Percentiles rank a stretch among this genome's conserved stretches.
These are phyloP conservation scores for Aspergillus asperescens DNA, from an alignment of 495 filamentous ascomycete genomes.

Conservation along the genomic window DNA sequence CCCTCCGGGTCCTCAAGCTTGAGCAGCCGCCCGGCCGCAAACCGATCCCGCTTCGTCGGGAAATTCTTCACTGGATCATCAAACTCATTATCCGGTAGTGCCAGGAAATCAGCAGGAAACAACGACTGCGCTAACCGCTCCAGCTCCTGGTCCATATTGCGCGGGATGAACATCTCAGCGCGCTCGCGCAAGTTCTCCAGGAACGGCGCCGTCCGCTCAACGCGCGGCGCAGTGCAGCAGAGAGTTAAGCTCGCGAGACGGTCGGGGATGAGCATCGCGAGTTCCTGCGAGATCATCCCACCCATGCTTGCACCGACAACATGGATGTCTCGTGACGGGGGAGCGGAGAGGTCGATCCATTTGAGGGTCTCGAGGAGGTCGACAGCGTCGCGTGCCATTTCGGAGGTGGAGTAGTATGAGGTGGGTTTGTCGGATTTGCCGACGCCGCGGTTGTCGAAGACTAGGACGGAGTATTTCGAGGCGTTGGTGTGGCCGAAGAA, in stretches of 20 bases:
- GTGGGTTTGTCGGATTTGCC: slow-evolving; percentile 70
- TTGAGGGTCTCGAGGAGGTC: slow-evolving; percentile 60
- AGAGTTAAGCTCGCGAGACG: slow-evolving; percentile 62
- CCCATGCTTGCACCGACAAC: slow-evolving; percentile 72
- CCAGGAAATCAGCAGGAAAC: slow-evolving; percentile 58
- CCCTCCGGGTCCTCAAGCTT: slow-evolving; percentile 53
- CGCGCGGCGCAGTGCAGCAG: slow-evolving; percentile 60
- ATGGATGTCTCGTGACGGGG: slow-evolving; percentile 56
- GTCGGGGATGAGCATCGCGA: slow-evolving; percentile 57
- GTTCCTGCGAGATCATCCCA: slow-evolving; percentile 86
- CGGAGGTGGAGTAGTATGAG: slow-evolving; percentile 37
- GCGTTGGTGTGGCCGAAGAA: slow-evolving; percentile 64
- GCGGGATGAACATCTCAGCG: slow-evolving; percentile 59
- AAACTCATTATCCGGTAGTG: slow-evolving; percentile 53
- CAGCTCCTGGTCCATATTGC: slow-evolving; percentile 54
- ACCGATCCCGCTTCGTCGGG: slow-evolving; percentile 70
- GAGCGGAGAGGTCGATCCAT: slow-evolving; percentile 53
- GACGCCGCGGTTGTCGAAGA: slow-evolving; percentile 71
- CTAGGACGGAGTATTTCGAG: slow-evolving; percentile 60
- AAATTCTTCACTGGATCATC: slow-evolving; percentile 47
- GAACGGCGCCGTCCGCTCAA: slow-evolving; percentile 59
- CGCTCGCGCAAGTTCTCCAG: slow-evolving; percentile 64
- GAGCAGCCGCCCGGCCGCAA: slow-evolving; percentile 66
- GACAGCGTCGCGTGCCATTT: slow-evolving; percentile 55
- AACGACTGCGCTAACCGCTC: slow-evolving; percentile 50